Base-by-base conservation (phyloP, 768 basidiomycete genomes). In the Chiua virens region DNA sequence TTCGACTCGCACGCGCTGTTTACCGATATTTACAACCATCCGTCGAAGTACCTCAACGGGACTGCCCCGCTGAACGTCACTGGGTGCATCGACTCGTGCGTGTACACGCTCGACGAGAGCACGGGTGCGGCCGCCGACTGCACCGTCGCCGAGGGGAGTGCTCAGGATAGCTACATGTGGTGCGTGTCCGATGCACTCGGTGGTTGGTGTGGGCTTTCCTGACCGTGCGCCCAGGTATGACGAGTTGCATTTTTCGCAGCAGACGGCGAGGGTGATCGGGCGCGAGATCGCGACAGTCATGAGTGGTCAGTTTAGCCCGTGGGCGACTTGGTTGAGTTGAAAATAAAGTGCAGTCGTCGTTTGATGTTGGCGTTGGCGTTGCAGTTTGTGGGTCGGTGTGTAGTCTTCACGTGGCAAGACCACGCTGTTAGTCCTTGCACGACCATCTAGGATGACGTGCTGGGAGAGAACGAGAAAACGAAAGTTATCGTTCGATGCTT, bases 1-100 rank as follows among this genome's bases (percentile, higher is more conserved):
- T 86, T 86, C 56, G 81, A 86, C 61, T 82, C 84, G 5, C 75
- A 85, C 60, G 71, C 71, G 2, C 72, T 86, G 27, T 84, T 86
- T 62, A 63, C 74, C 17, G 83, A 86, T 58, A 84, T 87, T 68
- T 73, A 75, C 55, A 64, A 68, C 22, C 63, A 76, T 49, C 85
- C 85, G 1, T 55, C 64, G 8, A 54, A 61, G 4, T 86, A 85
- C 63, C 65, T 86, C 28, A 87, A 86, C 52, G 85, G 84, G 8
- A 86, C 83, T 0, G 82, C 75, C 0, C 81, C 83, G 13, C 63
- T 79, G 42, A 85, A 86, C 54, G 75, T 81, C 22, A 84, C 80
- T 0, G 79, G 82, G 0, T 72, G 75, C 21, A 69, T 80, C 35
- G 59, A 75, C 36, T 69, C 77, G 1, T 84, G 83, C 57, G 71